Conservation (phyloP, 164 flowering plant species). For the Vitis labrusca region DNA sequence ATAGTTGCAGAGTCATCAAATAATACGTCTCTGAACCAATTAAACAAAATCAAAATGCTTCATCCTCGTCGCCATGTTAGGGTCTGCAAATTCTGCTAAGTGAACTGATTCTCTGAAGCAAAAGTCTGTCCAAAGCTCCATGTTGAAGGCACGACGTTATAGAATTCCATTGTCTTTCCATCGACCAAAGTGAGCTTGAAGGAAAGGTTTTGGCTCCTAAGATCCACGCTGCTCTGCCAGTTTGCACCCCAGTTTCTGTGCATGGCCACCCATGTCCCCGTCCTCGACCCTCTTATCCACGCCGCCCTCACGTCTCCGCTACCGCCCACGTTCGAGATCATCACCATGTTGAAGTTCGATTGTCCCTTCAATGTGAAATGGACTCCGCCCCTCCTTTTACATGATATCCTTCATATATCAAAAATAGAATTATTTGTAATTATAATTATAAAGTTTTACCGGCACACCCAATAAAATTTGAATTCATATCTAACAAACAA, state of each 20-base stretch:
- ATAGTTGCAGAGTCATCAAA: too few species aligned
- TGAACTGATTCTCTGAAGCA: constrained; percentile 56
- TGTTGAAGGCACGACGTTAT: constrained; percentile 56
- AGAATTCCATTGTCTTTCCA: constrained; percentile 43
- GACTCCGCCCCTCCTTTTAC: constrained; percentile 70
- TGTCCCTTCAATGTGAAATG: constrained; percentile 79
- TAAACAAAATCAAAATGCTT: too few species aligned
- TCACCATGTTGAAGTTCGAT: constrained; percentile 63
- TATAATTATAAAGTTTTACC: too few species aligned
- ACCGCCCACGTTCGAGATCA: constrained; percentile 76
- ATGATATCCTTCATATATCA: constrained; percentile 47
- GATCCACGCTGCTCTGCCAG: constrained; percentile 61
- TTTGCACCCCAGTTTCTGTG: constrained; percentile 84
- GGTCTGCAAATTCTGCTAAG: background rate
- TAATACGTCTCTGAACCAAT: too few species aligned
- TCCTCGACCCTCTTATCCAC: constrained; percentile 52
- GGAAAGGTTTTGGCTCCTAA: constrained; percentile 46
- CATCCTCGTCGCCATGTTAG: too few species aligned
- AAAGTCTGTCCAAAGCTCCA: constrained; percentile 80
- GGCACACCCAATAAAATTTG: too few species aligned
- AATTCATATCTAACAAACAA: too few species aligned
- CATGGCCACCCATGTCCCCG: constrained; percentile 57
- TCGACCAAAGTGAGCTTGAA: constrained; percentile 56
- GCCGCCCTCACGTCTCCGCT: constrained; percentile 65
- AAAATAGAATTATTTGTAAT: background rate